Evolutionary conservation across 1,284 basidiomycete species (phyloP).

Genomic region (Exsudoporus floridanus): DNA sequence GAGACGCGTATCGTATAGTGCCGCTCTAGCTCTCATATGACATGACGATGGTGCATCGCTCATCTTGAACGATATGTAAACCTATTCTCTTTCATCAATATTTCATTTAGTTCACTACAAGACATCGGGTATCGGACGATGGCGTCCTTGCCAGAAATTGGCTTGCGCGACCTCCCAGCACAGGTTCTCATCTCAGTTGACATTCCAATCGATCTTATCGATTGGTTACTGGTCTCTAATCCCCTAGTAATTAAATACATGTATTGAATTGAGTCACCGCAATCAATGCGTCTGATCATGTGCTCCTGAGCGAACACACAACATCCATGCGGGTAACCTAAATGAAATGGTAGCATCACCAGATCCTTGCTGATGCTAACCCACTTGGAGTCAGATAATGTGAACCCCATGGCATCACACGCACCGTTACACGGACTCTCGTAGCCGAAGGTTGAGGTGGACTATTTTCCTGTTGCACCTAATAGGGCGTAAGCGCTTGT

Average conservation of each 20-base stretch:
- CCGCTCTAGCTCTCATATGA: background rate
- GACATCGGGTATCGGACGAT: too few relatives aligned
- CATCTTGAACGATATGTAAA: background rate
- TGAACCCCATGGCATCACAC: background rate
- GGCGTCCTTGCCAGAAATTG: too few relatives aligned
- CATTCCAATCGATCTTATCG: too few relatives aligned
- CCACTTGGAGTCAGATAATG: background rate
- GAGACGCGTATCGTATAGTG: too few relatives aligned
- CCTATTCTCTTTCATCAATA: constrained; percentile 8
- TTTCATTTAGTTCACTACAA: too few relatives aligned
- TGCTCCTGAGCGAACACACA: background rate
- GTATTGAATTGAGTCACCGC: background rate
- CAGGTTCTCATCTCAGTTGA: too few relatives aligned
- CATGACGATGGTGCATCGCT: background rate
- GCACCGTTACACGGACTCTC: background rate
- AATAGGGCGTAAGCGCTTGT: too few relatives aligned
- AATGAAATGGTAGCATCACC: background rate
- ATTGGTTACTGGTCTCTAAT: too few relatives aligned
- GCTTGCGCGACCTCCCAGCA: too few relatives aligned
- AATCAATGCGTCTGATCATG: background rate
- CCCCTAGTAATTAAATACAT: too few relatives aligned
- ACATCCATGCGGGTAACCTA: background rate
- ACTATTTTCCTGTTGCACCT: too few relatives aligned
- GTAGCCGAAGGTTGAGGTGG: background rate
- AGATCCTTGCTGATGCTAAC: background rate